These are phyloP conservation scores for Linum usitatissimum DNA, from an alignment of 345 rosid genomes.

Conservation along the genomic window DNA sequence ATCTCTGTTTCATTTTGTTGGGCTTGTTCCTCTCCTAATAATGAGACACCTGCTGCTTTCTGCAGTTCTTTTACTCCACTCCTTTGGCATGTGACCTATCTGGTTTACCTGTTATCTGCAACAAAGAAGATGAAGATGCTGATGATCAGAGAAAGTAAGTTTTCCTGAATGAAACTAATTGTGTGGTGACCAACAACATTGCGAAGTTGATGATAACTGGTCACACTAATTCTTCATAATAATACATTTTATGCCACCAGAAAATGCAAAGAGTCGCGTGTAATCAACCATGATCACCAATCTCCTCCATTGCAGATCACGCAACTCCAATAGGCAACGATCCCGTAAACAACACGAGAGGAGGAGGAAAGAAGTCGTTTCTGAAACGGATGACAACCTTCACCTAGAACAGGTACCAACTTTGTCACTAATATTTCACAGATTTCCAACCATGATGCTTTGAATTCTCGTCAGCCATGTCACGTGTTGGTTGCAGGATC, in stretches of 20 bases:
- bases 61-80: conserved; percentile 40
- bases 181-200: not conserved
- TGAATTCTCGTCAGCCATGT: not conserved
- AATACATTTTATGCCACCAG: no score
- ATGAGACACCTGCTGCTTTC: no score
- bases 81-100: conserved; percentile 50
- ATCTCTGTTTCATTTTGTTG: not conserved
- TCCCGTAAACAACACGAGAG: conserved; percentile 29
- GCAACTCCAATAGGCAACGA: conserved; percentile 25
- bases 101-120: conserved; percentile 37
- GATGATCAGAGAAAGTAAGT: conserved; percentile 27
- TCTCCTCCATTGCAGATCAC: conserved; percentile 21
- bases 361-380: conserved; percentile 16
- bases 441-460: not conserved
- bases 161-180: not conserved
- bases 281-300: not conserved
- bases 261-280: no score
- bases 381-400: conserved; percentile 17
- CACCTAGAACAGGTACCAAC: conserved; percentile 25
- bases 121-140: conserved; percentile 22
- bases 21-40: not conserved
- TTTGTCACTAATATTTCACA: not conserved
- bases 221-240: no score
- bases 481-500: conserved; percentile 15
- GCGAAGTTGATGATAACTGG: not conserved